Conservation (phyloP, 768 basidiomycete genomes). For the Roridomyces roridus region DNA sequence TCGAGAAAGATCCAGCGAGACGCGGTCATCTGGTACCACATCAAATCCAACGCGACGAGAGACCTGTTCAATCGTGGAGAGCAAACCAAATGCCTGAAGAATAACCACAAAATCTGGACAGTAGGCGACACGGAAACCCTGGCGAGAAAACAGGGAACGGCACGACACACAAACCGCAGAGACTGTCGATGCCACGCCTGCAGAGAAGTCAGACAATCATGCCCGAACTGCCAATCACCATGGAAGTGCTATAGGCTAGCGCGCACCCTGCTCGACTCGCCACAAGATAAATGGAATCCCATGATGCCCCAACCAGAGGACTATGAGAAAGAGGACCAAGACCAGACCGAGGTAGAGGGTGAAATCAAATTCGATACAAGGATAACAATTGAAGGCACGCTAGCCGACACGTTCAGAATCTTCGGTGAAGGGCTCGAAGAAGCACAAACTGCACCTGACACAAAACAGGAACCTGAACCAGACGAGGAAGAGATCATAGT, state of each 20-base stretch:
- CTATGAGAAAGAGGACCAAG: neutral
- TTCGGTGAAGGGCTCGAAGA: constrained; percentile 1
- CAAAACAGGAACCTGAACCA: neutral
- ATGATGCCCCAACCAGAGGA: constrained; percentile 3
- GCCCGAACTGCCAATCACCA: neutral
- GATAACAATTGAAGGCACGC: neutral
- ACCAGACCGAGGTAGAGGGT: neutral
- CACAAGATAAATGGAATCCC: constrained; percentile 11
- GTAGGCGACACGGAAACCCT: neutral
- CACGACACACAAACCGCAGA: neutral
- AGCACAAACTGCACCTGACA: neutral
- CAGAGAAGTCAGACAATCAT: neutral
- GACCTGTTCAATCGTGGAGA: neutral
- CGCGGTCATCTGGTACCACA: constrained; percentile 14
- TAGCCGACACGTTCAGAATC: constrained; percentile 10
- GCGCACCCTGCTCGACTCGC: neutral
- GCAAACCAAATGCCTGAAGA: constrained; percentile 1
- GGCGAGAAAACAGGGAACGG: neutral
- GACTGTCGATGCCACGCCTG: constrained; percentile 7
- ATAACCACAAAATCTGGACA: neutral
- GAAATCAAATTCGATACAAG: neutral
- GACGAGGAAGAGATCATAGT: constrained; percentile 1
- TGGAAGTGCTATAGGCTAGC: constrained; percentile 1
- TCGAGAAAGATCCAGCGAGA: neutral
- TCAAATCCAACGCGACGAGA: neutral